Conservation (phyloP, 768 basidiomycete species). For the Asterophora lycoperdoides region DNA sequence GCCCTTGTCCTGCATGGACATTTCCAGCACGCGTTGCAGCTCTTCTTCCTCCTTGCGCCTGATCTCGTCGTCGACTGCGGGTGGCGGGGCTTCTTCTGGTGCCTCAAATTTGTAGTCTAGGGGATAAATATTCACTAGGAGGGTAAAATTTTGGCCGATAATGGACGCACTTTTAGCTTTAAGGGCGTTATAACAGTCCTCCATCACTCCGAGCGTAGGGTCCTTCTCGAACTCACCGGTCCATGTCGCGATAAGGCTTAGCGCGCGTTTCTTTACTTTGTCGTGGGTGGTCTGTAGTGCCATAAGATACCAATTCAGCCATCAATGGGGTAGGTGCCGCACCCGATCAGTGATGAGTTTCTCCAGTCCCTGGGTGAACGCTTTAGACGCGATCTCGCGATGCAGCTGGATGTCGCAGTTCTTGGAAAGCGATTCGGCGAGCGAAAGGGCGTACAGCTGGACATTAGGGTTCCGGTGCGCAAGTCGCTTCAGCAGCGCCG, state of each 20-base stretch:
- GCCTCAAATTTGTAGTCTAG: conserved; percentile 71
- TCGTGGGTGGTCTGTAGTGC: conserved; percentile 76
- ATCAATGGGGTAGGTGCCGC: conserved; percentile 17
- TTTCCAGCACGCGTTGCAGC: conserved; percentile 85
- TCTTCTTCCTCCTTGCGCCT: conserved; percentile 91
- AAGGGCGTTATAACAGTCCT: conserved; percentile 78
- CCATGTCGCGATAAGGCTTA: conserved; percentile 78
- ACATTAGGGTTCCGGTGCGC: conserved; percentile 95
- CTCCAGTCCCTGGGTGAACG: conserved; percentile 88
- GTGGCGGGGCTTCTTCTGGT: conserved; percentile 60
- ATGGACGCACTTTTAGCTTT: conserved; percentile 67
- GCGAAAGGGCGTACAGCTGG: conserved; percentile 86
- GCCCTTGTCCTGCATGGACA: conserved; percentile 90
- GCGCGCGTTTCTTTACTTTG: conserved; percentile 74
- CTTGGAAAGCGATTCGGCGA: conserved; percentile 86
- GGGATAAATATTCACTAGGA: too few relatives aligned
- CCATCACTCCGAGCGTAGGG: conserved; percentile 81
- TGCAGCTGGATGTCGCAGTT: conserved; percentile 82
- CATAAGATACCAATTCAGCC: too few relatives aligned
- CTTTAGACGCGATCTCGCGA: conserved; percentile 82
- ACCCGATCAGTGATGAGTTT: conserved; percentile 87
- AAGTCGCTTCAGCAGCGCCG: conserved; percentile 83
- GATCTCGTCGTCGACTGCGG: conserved; percentile 71
- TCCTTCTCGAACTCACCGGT: conserved; percentile 79
- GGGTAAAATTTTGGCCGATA: too few relatives aligned